A percentile compares a stretch with the other conserved stretches of the same genome.
phyloP scores from a whole-genome alignment of 2,329 filamentous ascomycete species.

The Cadophora sp. region DNA sequence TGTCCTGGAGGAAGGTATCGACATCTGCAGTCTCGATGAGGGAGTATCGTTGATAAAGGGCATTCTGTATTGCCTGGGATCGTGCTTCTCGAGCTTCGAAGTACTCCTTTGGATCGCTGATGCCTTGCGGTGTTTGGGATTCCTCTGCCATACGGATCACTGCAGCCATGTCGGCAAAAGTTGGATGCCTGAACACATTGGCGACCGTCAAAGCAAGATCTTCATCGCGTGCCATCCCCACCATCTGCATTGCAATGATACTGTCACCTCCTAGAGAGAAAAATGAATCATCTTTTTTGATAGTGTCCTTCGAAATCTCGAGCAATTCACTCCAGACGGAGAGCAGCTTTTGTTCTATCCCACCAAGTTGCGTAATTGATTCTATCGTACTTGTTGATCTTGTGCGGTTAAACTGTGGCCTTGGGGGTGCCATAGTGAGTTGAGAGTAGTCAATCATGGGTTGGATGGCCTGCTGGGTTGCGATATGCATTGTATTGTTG shows the following conservation, averaged over 20 bases:
- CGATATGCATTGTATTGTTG: background rate
- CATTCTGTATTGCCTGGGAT: conserved; percentile 9
- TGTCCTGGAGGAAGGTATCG: background rate
- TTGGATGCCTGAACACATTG: conserved; percentile 51
- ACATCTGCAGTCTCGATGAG: background rate
- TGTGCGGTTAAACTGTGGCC: background rate
- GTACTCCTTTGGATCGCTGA: background rate
- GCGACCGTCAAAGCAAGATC: conserved; percentile 49
- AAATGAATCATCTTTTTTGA: conserved; percentile 45
- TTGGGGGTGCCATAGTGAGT: background rate
- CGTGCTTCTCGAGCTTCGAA: conserved; percentile 14
- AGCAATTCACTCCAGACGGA: conserved; percentile 23
- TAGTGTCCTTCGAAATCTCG: conserved; percentile 22
- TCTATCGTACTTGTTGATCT: background rate
- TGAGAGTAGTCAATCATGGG: background rate
- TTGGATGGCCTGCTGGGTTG: background rate
- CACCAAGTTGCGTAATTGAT: background rate
- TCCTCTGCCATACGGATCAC: conserved; percentile 34
- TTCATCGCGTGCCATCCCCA: conserved; percentile 44
- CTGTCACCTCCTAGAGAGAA: conserved; percentile 46
- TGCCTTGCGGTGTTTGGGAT: conserved; percentile 24
- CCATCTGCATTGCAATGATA: conserved; percentile 50
- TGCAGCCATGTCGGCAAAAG: conserved; percentile 52
- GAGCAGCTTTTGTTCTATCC: conserved; percentile 22
- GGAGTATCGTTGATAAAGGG: background rate